Evolutionary conservation across 192 early-diverging fungal species (phyloP), one percentile per base, ranked within the genome.

Genomic region (Gaertneriomyces sp.): DNA sequence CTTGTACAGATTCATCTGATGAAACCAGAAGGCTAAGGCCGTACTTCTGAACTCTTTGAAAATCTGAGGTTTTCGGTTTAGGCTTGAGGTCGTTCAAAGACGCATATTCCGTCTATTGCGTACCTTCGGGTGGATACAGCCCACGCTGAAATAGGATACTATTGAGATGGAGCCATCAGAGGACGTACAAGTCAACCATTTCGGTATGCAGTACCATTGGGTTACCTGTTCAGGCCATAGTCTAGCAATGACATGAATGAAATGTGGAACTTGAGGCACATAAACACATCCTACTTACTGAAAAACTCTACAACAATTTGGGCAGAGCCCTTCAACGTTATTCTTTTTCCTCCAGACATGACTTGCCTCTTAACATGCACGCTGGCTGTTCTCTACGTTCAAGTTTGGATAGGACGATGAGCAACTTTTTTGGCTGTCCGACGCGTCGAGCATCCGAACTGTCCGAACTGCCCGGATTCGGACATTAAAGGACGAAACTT

Each of bases 101-200:
- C 25, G 11, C 1, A 0, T 6, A 14, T 58, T 41, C 40, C 12
- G 12, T n/a, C 40, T 7, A 52, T 5, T 60, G 7, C 50, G 46
- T 49, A 74, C 68, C 63, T 52, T 92, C 91, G 4, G 89, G 82
- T n/a, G 93, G 88, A 70, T 96, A 98, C n/a, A 98, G 74, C 7
- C 87, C 92, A 46, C 95, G 87, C 71, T 94, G 93, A 69, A 89
- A 96, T 33, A 98, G 82, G 38, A 98, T 91, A 68, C 90, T 92
- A 56, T 64, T 12, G 10, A 42, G 19, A 40, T 4, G 59, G 10
- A 47, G 25, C 42, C 51, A 17, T 39, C 11, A 38, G 53, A 16
- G 19, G 38, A 5, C 44, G 5, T 33, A 11, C 25, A 11, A 56
- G 14, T 2, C 11, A 56, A 20, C 1, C 54, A 11, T 20, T 12